Evolutionary conservation across 1,284 basidiomycete species (phyloP), one percentile per base, ranked within the genome.

Genomic region (Ustilago lituana): DNA sequence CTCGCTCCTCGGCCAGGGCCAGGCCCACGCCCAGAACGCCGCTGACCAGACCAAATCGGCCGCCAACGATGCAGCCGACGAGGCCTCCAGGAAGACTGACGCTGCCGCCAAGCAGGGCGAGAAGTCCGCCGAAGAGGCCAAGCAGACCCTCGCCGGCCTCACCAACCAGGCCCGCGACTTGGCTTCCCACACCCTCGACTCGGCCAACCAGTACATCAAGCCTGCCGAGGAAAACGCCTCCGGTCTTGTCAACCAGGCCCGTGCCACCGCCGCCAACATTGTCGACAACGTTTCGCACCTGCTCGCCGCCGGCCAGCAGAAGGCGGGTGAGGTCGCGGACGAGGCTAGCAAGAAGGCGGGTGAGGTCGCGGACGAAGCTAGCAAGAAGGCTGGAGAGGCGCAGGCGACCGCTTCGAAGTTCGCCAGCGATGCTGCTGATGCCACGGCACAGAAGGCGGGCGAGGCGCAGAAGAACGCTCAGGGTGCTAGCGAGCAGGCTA

Each of bases 131-230:
- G 58, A 73, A 37, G 52, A 73, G 41, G 70, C 70, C 41, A 61
- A 73, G 60, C 66, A 73, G 71, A 61, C 66, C 20, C 55, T 72
- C 26, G 43, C 43, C 20, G 64, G 58, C 11, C 43, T 72, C 24
- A 64, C 68, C 54, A 68, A 74, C 56, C 72, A 74, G 46, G 72
- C 67, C 7, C 67, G 67, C 22, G 68, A 74, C 38, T 59, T 74
- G 15, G 72, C 72, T 33, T 51, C 63, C 6, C 56, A 71, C 61
- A 71, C 68, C 14, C 67, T 74, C 50, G 61, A 70, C 43, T 63
- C 67, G 37, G 72, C 72, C 61, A 71, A 74, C 64, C 51, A 62
- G 47, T 74, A 74, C 64, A 66, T 74, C 67, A 74, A 74, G 72
- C 69, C 69, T 23, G 59, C 59, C 31, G 50, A 64, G 39, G 59